Evolutionary conservation across 2,329 filamentous ascomycete species (phyloP).

Genomic region (Ophiostoma australiae): DNA sequence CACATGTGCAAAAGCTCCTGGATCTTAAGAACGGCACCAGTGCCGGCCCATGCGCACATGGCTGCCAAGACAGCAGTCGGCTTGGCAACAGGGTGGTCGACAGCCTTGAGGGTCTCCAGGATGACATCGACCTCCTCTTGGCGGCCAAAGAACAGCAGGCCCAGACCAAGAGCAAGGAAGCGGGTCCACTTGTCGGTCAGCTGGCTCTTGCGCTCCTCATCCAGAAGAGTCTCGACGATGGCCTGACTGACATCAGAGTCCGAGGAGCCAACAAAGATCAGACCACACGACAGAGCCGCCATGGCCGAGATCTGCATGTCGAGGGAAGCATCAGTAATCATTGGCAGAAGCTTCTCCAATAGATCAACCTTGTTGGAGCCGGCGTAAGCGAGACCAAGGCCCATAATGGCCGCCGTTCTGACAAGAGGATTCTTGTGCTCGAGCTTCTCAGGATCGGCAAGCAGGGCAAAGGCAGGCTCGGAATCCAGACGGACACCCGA

Average conservation of each 20-base stretch:
- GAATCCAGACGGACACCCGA: constrained; percentile 84
- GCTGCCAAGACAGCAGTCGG: constrained; percentile 92
- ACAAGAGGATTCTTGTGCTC: constrained; percentile 72
- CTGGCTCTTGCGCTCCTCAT: constrained; percentile 85
- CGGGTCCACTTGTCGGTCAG: constrained; percentile 98
- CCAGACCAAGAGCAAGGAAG: constrained; percentile 90
- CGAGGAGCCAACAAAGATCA: constrained; percentile 89
- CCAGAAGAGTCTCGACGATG: constrained; percentile 86
- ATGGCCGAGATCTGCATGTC: constrained; percentile 97
- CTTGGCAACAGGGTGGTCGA: constrained; percentile 94
- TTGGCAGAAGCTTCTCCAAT: constrained; percentile 77
- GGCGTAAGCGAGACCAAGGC: constrained; percentile 87
- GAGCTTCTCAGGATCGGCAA: constrained; percentile 75
- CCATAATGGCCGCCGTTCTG: constrained; percentile 86
- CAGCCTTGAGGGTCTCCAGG: constrained; percentile 90
- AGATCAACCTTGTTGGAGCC: constrained; percentile 88
- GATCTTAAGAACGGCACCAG: constrained; percentile 92
- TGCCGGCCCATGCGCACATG: constrained; percentile 97
- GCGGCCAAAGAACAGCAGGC: constrained; percentile 88
- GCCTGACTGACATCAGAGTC: constrained; percentile 87
- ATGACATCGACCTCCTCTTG: constrained; percentile 99
- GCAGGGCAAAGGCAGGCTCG: constrained; percentile 81
- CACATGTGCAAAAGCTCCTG: constrained; percentile 97
- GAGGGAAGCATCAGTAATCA: constrained; percentile 75
- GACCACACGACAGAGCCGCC: constrained; percentile 83